Base-by-base conservation (phyloP, 106 monocot species). In the Apostasia ramifera region DNA sequence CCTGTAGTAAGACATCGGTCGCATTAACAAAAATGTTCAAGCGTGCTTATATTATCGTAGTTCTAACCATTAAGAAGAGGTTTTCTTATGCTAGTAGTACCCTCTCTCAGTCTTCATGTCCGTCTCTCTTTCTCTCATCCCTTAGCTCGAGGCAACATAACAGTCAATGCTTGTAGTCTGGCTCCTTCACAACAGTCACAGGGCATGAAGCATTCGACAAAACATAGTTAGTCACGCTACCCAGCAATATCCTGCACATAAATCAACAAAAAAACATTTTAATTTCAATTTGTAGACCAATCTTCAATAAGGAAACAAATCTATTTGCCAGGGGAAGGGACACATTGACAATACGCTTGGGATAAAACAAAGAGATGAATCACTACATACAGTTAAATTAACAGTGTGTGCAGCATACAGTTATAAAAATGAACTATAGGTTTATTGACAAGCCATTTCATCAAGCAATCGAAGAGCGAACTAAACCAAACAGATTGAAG, bases 201-300 rank as follows among this genome's bases (percentile, higher is more conserved):
- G 63, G 14, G 63, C 63, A 64, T 6, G 63, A 64, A 12, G 63
- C 63, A n/a, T 40, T 47, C 11, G 44, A 64, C 63, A 64, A 12
- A 47, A 64, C 63, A 64, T 64, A 64, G 63, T 64, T 64, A 3
- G 63, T 40, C n/a, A 64, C 63, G 3, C 63, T 64, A 1, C 63
- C 63, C 4, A 64, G 47, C 8, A 64, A 15, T 44, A 64, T 64
- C 63, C 63, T 64, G 45, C 46, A 59, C 2, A 1, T 2, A 59
- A 26, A 26, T 26, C 8, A 53, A 53, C 11, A 5, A 53, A 2
- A 53, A 53, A 7, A 10, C 7, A 53, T 53, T 12, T 10, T 53
- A 53, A 10, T 2, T 53, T 10, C 8, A 8, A 8, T 53, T 12
- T 2, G 13, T 53, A 10, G 53, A 53, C 13, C 7, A 2, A 7